Evolutionary conservation across 371 early-diverging fungal genomes (phyloP).

Genomic region (Dichotomocladium elegans): DNA sequence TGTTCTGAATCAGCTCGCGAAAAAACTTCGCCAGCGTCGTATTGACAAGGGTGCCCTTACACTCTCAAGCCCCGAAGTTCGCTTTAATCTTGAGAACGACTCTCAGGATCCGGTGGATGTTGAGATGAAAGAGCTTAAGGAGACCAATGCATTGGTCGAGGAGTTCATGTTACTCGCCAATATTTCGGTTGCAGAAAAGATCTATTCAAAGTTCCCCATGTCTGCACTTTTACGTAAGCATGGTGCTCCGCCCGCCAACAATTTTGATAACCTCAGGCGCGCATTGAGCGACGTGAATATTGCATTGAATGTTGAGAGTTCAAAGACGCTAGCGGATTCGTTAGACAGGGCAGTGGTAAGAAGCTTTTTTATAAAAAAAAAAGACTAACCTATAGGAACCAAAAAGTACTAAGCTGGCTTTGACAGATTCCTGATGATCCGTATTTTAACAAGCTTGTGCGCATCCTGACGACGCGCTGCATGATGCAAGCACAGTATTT

Average conservation of each 20-base stretch:
- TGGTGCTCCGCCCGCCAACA: conserved; percentile 68
- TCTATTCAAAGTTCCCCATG: conserved; percentile 86
- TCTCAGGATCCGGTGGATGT: conserved; percentile 86
- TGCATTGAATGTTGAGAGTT: conserved; percentile 41
- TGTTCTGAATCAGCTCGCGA: conserved; percentile 81
- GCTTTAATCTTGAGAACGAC: conserved; percentile 84
- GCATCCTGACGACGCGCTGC: conserved; percentile 91
- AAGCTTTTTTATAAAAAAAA: too few relatives aligned
- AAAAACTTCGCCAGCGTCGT: conserved; percentile 75
- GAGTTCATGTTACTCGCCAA: conserved; percentile 99
- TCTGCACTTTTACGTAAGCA: conserved; percentile 92
- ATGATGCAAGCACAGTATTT: conserved; percentile 94
- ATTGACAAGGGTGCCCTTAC: conserved; percentile 81
- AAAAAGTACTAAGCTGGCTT: background rate
- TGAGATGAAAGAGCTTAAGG: conserved; percentile 88
- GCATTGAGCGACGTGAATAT: conserved; percentile 61
- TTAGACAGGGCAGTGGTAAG: conserved; percentile 70
- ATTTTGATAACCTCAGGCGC: conserved; percentile 73
- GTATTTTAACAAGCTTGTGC: conserved; percentile 85
- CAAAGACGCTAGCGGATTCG: conserved; percentile 80
- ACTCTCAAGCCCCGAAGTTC: conserved; percentile 83
- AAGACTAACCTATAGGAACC: background rate
- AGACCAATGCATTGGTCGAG: conserved; percentile 96
- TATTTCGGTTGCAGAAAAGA: conserved; percentile 94
- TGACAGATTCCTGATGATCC: conserved; percentile 65